Percentiles rank a stretch among this genome's conserved stretches.
phyloP scores from a whole-genome alignment of 305 asterid species.

The Withania somnifera region DNA sequence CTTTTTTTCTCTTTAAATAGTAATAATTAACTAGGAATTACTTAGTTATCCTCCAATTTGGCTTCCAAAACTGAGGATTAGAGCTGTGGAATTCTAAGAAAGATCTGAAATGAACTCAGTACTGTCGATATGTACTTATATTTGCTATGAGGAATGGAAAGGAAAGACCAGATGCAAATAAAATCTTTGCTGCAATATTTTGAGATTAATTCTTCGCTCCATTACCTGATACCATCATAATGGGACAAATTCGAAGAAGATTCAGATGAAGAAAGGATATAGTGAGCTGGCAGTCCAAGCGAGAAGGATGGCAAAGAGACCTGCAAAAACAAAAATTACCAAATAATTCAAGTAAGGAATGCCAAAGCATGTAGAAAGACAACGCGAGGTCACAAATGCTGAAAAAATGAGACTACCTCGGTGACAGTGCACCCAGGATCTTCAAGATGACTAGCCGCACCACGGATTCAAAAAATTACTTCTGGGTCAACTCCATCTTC shows the following conservation, averaged over 20 bases:
- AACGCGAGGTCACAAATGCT: neutral
- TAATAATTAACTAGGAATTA: neutral
- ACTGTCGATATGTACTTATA: neutral
- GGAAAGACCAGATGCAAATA: neutral
- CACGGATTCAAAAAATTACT: slow-evolving; percentile 53
- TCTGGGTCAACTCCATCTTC: slow-evolving; percentile 72
- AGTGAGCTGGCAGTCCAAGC: slow-evolving; percentile 94
- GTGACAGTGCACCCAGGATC: slow-evolving; percentile 64
- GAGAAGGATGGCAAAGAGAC: slow-evolving; percentile 87
- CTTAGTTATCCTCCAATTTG: neutral
- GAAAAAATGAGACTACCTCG: slow-evolving; percentile 37
- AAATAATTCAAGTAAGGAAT: neutral
- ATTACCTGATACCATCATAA: slow-evolving; percentile 84
- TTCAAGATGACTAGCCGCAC: slow-evolving; percentile 78
- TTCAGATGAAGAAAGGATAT: slow-evolving; percentile 86
- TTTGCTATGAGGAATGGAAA: neutral
- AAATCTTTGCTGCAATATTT: neutral
- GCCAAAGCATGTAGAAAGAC: neutral
- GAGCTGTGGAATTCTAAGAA: neutral
- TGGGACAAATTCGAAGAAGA: slow-evolving; percentile 96
- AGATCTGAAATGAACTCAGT: neutral
- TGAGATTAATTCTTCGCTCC: neutral
- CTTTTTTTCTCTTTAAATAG: neutral
- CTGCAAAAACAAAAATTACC: slow-evolving; percentile 23
- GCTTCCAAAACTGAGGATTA: neutral